Base-by-base conservation (phyloP, 805 yeast genomes). In the Hanseniaspora lachancei region DNA sequence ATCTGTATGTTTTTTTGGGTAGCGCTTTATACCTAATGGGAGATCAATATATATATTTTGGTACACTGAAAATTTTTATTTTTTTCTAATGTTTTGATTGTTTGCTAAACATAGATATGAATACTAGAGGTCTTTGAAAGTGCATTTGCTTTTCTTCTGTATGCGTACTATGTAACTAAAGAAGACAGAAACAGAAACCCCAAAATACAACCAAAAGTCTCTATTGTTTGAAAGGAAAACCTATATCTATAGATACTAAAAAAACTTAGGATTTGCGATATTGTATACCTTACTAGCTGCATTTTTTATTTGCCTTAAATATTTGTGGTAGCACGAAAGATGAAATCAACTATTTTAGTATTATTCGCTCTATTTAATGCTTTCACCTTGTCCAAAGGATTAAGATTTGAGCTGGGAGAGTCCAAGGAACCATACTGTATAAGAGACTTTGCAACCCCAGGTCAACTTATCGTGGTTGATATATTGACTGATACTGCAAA, bases 401-500 rank as follows among this genome's bases (percentile, higher is more conserved):
- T 80, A 59, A 79, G 74, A 63, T 71, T 79, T 62, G 84, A 79
- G 49, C 68, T 80, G 20, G 76, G 75, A 54, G 81, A 83, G 3
- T 69, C 60, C 35, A 70, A 63, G 70, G 77, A 59, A 66, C 89
- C 91, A 39, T 79, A 83, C 57, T 93, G 98, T 74, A 78, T 93
- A 61, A 86, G 98, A 68, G 97, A 93, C 68, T 91, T 91, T 66
- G 95, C 86, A 55, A 73, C 78, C 49, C 85, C 81, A 61, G 89
- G 88, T 57, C 91, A 87, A 66, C 71, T 89, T 61, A 97, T 91
- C 29, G 96, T 91, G 47, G 86, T 89, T 57, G 84, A 82, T 61
- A 77, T 88, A 63, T 77, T 79, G 58, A 77, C 95, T 10, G 75
- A 78, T 61, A 43, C 24, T 18, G 97, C 97, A 38, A 66, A 74